Evolutionary conservation across 495 filamentous ascomycete species (phyloP).

Genomic region (Trichoderma reesei): DNA sequence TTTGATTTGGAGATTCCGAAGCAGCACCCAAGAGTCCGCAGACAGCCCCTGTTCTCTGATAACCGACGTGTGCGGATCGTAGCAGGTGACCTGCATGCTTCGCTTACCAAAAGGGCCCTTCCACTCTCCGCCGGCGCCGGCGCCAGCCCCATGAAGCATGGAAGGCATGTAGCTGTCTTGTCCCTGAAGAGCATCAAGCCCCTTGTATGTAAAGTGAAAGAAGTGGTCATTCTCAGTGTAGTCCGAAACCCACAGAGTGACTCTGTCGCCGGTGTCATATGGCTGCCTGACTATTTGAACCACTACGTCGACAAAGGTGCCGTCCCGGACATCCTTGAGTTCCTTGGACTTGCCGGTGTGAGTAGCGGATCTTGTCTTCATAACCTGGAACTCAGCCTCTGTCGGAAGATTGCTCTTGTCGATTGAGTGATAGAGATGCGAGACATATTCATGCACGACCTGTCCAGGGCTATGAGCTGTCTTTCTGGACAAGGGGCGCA

Average conservation of each 20-base stretch:
- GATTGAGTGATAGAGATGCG: slow-evolving; percentile 29
- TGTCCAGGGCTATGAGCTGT: background rate
- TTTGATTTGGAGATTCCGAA: slow-evolving; percentile 69
- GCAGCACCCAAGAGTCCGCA: slow-evolving; percentile 48
- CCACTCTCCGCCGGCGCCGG: slow-evolving; percentile 39
- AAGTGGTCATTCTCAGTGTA: slow-evolving; percentile 65
- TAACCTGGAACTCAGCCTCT: slow-evolving; percentile 35
- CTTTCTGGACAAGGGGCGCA: background rate
- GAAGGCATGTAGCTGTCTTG: slow-evolving; percentile 18
- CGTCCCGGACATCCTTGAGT: slow-evolving; percentile 51
- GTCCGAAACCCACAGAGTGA: slow-evolving; percentile 72
- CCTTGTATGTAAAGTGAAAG: slow-evolving; percentile 44
- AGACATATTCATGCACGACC: slow-evolving; percentile 28
- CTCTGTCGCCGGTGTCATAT: slow-evolving; percentile 33
- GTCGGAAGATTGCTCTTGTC: slow-evolving; percentile 34
- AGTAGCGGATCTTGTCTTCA: slow-evolving; percentile 27
- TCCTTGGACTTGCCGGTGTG: slow-evolving; percentile 49
- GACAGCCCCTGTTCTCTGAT: slow-evolving; percentile 26
- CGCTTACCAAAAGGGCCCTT: slow-evolving; percentile 67
- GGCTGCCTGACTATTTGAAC: slow-evolving; percentile 67
- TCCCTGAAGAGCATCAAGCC: slow-evolving; percentile 25
- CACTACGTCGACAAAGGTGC: slow-evolving; percentile 57
- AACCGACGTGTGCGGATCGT: slow-evolving; percentile 53
- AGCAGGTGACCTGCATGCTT: slow-evolving; percentile 64
- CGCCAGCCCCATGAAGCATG: slow-evolving; percentile 22